Base-by-base conservation (phyloP, 371 early-diverging fungal genomes). In the Mucor velutinosus region DNA sequence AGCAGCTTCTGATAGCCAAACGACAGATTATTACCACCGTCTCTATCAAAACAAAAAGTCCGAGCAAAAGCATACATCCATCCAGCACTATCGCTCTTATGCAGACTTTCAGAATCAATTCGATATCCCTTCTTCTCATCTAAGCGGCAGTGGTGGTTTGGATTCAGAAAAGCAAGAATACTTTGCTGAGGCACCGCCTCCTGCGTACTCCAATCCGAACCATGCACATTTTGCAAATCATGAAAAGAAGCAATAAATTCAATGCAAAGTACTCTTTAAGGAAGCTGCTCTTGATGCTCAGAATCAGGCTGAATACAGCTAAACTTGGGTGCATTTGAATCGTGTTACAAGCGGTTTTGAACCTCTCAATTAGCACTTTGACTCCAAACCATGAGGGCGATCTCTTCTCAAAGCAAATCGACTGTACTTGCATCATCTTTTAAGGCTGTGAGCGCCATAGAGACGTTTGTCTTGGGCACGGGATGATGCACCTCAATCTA, bases 91-190 rank as follows among this genome's bases (percentile, higher is more conserved):
- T 29, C 62, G 64, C 12, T 60, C 71, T 21, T 71, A 71, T 71
- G 63, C 47, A 19, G 71, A 71, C 15, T 71, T 71, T 37, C 71
- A 71, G 27, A 62, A 58, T 25, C 68, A 67, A 33, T 53, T 64
- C 27, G 33, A 55, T 19, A 7, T 33, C 10, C 53, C 35, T 45
- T 11, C 39, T 41, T 12, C n/a, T 21, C 25, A 29, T 45, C n/a
- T 19, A 17, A 49, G 23, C 49, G 23, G 49, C 33, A 33, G 33
- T 35, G 12, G 37, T 19, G 25, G 51, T 51, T 51, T 25, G 15
- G 47, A 47, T 21, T 23, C n/a, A 47, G 56, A 58, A 19, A 58
- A 58, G 21, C 25, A 32, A 58, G 58, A 58, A 58, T 58, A 58
- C 11, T 58, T 29, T 58, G 58, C 58, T 35, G 58, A 58, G n/a